Percentiles rank a stretch among this genome's conserved stretches.
Evolutionary conservation across 2,329 filamentous ascomycete genomes (phyloP).

Genomic region (Didymella glomerata): DNA sequence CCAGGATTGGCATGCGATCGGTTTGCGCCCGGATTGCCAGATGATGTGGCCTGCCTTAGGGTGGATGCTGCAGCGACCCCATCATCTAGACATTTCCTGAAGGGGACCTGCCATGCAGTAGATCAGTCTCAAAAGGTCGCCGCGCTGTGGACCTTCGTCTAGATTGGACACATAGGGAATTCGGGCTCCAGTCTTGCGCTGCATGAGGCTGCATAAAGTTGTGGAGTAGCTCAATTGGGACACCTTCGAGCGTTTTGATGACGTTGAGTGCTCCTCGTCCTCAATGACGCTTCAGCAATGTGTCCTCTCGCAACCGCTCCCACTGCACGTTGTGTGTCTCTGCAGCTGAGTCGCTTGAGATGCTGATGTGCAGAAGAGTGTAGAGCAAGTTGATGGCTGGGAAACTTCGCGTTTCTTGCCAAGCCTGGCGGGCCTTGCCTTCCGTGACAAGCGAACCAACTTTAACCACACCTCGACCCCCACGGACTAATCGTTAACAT

Average conservation of each 20-base stretch:
- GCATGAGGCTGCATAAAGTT: conserved; percentile 12
- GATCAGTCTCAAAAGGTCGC: conserved; percentile 10
- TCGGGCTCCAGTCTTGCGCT: conserved; percentile 4
- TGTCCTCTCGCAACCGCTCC: no score
- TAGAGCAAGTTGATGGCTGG: no score
- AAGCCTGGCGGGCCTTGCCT: no score
- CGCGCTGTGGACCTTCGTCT: background rate
- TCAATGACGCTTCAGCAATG: background rate
- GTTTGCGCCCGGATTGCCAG: conserved; percentile 4
- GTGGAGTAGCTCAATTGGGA: conserved; percentile 7
- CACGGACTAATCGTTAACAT: no score
- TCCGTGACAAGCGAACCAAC: no score
- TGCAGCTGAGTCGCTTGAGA: no score
- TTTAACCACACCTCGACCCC: no score
- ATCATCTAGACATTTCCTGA: conserved; percentile 7
- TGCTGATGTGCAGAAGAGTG: no score
- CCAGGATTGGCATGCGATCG: conserved; percentile 12
- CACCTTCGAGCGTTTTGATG: background rate
- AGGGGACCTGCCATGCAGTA: conserved; percentile 18
- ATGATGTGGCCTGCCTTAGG: background rate
- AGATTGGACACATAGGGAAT: conserved; percentile 3
- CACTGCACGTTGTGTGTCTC: no score
- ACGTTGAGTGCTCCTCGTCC: background rate
- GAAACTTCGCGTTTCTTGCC: no score
- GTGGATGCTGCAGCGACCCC: background rate